Evolutionary conservation across 108 stramenopile species (phyloP).

Genomic region (Discostella pseudostelligera): DNA sequence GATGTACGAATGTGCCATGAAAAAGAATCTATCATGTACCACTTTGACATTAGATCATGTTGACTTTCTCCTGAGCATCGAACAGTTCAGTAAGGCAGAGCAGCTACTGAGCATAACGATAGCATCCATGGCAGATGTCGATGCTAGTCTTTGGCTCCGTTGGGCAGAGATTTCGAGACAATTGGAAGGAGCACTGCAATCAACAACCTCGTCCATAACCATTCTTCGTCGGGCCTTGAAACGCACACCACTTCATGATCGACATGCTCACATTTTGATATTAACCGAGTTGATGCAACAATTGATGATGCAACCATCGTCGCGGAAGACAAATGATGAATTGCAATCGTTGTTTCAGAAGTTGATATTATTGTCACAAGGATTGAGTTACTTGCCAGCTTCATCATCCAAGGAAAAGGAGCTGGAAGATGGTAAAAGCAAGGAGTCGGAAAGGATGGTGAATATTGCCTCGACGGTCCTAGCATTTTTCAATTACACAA

Average conservation of each 20-base stretch:
- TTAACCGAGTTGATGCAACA: constrained; percentile 58
- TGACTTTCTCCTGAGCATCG: constrained; percentile 43
- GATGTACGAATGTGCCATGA: constrained; percentile 25
- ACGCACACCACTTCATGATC: constrained; percentile 50
- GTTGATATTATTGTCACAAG: constrained; percentile 59
- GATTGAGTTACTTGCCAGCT: constrained; percentile 35
- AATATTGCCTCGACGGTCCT: constrained; percentile 13
- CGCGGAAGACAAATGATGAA: constrained; percentile 15
- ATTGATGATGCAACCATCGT: constrained; percentile 34
- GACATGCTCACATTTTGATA: constrained; percentile 44
- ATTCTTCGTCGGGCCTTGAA: constrained; percentile 56
- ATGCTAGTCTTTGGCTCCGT: constrained; percentile 50
- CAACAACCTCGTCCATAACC: constrained; percentile 17
- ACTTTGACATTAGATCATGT: constrained; percentile 59
- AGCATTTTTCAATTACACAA: constrained; percentile 16
- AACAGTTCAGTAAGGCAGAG: constrained; percentile 37
- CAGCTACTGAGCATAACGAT: constrained; percentile 27
- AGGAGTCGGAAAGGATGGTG: not conserved
- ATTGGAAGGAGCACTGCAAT: constrained; percentile 11
- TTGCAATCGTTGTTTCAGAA: constrained; percentile 53
- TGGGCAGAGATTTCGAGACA: constrained; percentile 52
- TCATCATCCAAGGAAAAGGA: not conserved
- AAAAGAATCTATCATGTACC: constrained; percentile 28
- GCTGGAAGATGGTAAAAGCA: not conserved
- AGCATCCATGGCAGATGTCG: constrained; percentile 8